These are phyloP conservation scores for Ustilago loliicola DNA, from an alignment of 1,284 basidiomycete genomes.

Conservation along the genomic window DNA sequence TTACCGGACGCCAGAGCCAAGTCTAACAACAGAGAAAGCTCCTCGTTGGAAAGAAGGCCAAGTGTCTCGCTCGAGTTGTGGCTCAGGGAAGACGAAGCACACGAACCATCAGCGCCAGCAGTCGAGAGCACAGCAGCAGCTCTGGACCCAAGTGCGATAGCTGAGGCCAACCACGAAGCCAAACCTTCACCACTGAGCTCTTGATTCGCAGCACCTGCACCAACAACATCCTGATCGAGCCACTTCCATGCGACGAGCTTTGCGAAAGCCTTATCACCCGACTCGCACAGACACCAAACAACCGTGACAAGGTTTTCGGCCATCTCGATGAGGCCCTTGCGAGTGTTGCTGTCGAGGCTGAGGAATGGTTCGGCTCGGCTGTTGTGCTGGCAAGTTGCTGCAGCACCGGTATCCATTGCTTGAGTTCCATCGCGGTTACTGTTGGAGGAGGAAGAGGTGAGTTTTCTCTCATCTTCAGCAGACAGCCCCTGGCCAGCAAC, in stretches of 20 bases:
- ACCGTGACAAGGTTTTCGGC: constrained; percentile 58
- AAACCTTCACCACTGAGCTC: constrained; percentile 49
- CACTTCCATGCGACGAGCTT: constrained; percentile 54
- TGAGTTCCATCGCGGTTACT: constrained; percentile 1
- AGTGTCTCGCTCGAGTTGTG: constrained; percentile 23
- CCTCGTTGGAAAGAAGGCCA: constrained; percentile 35
- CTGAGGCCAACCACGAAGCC: constrained; percentile 53
- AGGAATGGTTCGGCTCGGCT: constrained; percentile 42
- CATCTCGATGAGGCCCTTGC: constrained; percentile 57
- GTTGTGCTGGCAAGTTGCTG: background rate
- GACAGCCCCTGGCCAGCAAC: constrained; percentile 39
- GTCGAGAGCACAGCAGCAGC: constrained; percentile 41
- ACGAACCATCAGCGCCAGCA: constrained; percentile 27
- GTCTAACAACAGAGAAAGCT: constrained; percentile 46
- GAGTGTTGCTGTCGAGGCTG: constrained; percentile 43
- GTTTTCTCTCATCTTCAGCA: constrained; percentile 31
- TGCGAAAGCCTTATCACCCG: constrained; percentile 54
- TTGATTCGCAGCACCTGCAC: constrained; percentile 12
- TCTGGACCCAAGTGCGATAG: constrained; percentile 44
- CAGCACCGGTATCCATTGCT: constrained; percentile 20
- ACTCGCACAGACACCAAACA: constrained; percentile 55
- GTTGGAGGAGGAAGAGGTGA: constrained; percentile 14
- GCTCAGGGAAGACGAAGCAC: constrained; percentile 17
- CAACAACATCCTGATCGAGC: constrained; percentile 38
- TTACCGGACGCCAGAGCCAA: constrained; percentile 53